phyloP scores from a whole-genome alignment of 768 basidiomycete genomes.

The Neoboletus subvelutipes region DNA sequence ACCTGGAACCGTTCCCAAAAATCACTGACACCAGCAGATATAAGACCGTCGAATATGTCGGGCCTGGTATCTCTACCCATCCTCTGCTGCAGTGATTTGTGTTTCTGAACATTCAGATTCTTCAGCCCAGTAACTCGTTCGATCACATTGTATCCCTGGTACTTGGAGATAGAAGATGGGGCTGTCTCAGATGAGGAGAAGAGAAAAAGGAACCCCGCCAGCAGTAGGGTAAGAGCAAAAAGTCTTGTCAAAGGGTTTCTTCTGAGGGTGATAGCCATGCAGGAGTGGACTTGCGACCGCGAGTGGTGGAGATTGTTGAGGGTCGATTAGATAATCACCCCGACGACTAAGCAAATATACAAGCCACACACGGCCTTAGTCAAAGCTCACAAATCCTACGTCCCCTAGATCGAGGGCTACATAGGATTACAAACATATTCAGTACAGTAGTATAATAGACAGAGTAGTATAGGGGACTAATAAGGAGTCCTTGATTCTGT shows the following conservation, averaged over 20 bases:
- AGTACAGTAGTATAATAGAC: too few species aligned
- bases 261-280: conserved; percentile 33
- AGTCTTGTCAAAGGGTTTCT: conserved; percentile 28
- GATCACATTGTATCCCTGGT: conserved; percentile 58
- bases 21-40: conserved; percentile 75
- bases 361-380: too few species aligned
- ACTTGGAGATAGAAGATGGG: conserved; percentile 36
- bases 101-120: conserved; percentile 82
- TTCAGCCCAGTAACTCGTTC: conserved; percentile 64
- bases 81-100: conserved; percentile 84
- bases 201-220: conserved; percentile 23
- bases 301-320: too few species aligned
- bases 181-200: conserved; percentile 17
- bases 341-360: too few species aligned
- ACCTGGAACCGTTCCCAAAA: conserved; percentile 93
- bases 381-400: too few species aligned
- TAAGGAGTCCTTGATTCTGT: too few species aligned
- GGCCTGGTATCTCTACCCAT: conserved; percentile 83
- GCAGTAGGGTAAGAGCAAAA: conserved; percentile 18
- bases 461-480: too few species aligned
- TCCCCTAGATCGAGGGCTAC: too few species aligned
- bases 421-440: too few species aligned
- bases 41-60: conserved; percentile 75
- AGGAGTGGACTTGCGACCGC: neutral
- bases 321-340: too few species aligned